Conservation (phyloP, 306 rosid species). For the Cicer judaicum region DNA sequence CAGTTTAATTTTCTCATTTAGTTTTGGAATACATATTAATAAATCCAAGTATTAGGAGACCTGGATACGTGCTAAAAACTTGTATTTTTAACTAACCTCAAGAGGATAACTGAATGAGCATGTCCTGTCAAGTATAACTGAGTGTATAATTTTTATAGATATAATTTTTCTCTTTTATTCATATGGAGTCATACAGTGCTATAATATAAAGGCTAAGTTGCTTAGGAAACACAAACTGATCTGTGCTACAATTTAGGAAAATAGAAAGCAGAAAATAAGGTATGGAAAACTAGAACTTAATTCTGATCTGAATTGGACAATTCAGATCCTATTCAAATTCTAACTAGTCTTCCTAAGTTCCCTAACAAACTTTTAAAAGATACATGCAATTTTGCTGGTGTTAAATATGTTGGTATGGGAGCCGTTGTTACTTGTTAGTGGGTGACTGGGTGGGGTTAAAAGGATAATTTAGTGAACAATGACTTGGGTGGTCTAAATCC, state of each 20-base stretch:
- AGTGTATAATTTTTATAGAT: background rate
- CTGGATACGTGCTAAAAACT: background rate
- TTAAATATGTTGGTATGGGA: conserved; percentile 11
- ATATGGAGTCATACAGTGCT: conserved; percentile 6
- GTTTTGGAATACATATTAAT: conserved; percentile 10
- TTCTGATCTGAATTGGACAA: conserved; percentile 14
- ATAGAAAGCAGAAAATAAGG: background rate
- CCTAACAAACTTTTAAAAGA: background rate
- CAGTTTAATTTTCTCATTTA: conserved; percentile 16
- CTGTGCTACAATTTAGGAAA: background rate
- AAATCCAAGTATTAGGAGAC: conserved; percentile 7
- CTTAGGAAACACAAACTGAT: conserved; percentile 1
- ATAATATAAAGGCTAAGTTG: background rate
- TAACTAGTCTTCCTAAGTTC: background rate
- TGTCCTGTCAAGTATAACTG: background rate
- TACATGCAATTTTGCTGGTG: background rate
- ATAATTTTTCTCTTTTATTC: background rate
- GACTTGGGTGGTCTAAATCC: background rate
- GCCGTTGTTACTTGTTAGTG: background rate
- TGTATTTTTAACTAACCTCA: conserved; percentile 16
- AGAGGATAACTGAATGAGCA: conserved; percentile 12
- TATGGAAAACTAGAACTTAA: background rate
- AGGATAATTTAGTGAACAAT: conserved; percentile 11
- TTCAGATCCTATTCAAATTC: background rate
- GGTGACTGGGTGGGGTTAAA: background rate